A percentile compares a stretch with the other conserved stretches of the same genome.
These are phyloP conservation scores for Fusarium equiseti DNA, from an alignment of 2,329 filamentous ascomycete species.

Conservation along the genomic window DNA sequence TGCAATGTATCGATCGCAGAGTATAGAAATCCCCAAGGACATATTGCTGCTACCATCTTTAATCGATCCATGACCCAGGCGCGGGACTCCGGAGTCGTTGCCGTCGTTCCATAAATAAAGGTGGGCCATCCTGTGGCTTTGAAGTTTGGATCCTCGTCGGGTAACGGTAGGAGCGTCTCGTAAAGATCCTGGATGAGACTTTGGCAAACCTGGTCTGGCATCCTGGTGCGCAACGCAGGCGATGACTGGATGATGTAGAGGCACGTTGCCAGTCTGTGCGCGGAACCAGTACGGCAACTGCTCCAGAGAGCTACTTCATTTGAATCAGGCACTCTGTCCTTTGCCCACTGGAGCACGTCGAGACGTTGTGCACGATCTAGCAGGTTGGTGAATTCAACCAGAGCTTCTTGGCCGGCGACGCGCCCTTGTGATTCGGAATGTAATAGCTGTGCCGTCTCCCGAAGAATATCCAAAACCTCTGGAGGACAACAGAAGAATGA, in stretches of 20 bases:
- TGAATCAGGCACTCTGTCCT: slow-evolving; percentile 51
- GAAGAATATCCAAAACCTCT: slow-evolving; percentile 57
- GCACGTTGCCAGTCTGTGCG: slow-evolving; percentile 58
- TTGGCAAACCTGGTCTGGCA: slow-evolving; percentile 38
- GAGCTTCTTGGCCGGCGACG: slow-evolving; percentile 41
- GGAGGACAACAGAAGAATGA: slow-evolving; percentile 62
- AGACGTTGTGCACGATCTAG: slow-evolving; percentile 54
- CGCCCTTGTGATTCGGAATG: slow-evolving; percentile 45
- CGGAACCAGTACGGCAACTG: slow-evolving; percentile 55
- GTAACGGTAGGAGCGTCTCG: slow-evolving; percentile 61
- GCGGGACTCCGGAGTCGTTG: slow-evolving; percentile 55
- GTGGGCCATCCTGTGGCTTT: slow-evolving; percentile 69
- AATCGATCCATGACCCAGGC: slow-evolving; percentile 63
- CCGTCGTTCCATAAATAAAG: slow-evolving; percentile 67
- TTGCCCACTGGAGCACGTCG: slow-evolving; percentile 57
- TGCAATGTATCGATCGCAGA: slow-evolving; percentile 60
- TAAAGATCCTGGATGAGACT: slow-evolving; percentile 60
- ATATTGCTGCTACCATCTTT: slow-evolving; percentile 53
- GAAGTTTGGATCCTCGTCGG: slow-evolving; percentile 63
- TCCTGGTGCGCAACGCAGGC: slow-evolving; percentile 43
- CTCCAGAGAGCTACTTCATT: slow-evolving; percentile 51
- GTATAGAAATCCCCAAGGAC: slow-evolving; percentile 62
- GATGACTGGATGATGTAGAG: slow-evolving; percentile 60
- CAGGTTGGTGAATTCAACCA: slow-evolving; percentile 49
- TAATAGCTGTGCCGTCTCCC: slow-evolving; percentile 56